Conservation (phyloP, 2,329 filamentous ascomycete species). For the Elsinoe arachidis region DNA sequence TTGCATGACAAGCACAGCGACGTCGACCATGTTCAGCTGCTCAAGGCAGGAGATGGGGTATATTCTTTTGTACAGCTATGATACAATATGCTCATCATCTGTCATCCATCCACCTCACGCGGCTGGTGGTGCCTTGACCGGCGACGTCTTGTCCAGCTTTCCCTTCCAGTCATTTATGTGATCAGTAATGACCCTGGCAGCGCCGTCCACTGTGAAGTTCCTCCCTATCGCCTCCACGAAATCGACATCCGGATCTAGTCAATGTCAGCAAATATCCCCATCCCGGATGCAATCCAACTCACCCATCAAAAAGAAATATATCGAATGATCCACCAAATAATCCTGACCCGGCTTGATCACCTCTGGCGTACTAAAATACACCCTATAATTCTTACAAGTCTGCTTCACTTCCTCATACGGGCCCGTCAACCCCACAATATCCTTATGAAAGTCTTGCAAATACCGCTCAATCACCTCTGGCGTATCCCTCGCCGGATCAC, state of each 20-base stretch:
- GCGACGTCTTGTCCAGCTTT: conserved; percentile 39
- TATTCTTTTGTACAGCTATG: conserved; percentile 14
- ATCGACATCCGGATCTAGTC: conserved; percentile 79
- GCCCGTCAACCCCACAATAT: conserved; percentile 81
- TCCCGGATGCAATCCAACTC: conserved; percentile 24
- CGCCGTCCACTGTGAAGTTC: conserved; percentile 84
- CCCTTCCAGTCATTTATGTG: conserved; percentile 75
- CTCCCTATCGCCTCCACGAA: conserved; percentile 95
- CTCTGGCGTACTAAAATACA: conserved; percentile 91
- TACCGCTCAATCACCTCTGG: conserved; percentile 78
- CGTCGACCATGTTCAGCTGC: no score
- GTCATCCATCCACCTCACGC: not conserved
- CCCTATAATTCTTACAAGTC: conserved; percentile 89
- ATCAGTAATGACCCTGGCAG: conserved; percentile 70
- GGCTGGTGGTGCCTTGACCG: not conserved
- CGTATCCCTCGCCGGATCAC: conserved; percentile 85
- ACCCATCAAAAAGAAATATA: conserved; percentile 98
- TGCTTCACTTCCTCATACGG: conserved; percentile 90
- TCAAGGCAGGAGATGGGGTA: not conserved
- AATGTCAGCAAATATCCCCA: not conserved
- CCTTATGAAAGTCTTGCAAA: conserved; percentile 79
- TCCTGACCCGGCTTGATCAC: conserved; percentile 88
- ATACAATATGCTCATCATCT: conserved; percentile 5
- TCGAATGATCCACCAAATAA: conserved; percentile 96
- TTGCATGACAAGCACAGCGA: conserved; percentile 15